These are phyloP conservation scores for Coniochaeta sp. DNA, from an alignment of 2,329 filamentous ascomycete species.

Conservation along the genomic window DNA sequence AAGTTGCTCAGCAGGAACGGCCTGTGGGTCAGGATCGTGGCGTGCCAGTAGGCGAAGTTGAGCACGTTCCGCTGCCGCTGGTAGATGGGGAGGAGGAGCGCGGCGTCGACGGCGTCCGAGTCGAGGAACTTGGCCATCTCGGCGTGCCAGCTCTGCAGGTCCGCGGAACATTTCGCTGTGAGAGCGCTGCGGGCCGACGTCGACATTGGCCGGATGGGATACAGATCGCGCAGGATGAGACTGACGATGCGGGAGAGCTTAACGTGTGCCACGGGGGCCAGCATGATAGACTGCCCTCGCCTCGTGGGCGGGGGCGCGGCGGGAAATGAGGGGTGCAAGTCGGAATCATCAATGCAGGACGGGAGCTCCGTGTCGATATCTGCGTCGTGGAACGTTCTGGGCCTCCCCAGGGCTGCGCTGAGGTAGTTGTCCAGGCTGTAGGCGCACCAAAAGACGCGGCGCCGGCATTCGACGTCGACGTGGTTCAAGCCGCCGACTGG, in stretches of 20 bases:
- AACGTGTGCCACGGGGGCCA: slow-evolving; percentile 26
- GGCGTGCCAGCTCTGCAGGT: slow-evolving; percentile 23
- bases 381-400: slow-evolving; percentile 54
- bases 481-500: slow-evolving; percentile 14
- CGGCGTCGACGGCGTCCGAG: slow-evolving; percentile 24
- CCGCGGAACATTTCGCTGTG: slow-evolving; percentile 20
- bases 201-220: slow-evolving; percentile 26
- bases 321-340: slow-evolving; percentile 19
- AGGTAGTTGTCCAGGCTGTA: slow-evolving; percentile 59
- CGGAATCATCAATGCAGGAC: slow-evolving; percentile 41
- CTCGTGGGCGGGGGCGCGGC: not conserved
- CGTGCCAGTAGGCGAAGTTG: slow-evolving; percentile 34
- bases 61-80: slow-evolving; percentile 33
- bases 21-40: slow-evolving; percentile 29
- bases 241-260: slow-evolving; percentile 27
- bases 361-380: slow-evolving; percentile 57
- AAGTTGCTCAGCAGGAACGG: slow-evolving; percentile 30
- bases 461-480: slow-evolving; percentile 27
- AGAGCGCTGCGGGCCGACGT: slow-evolving; percentile 14
- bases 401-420: slow-evolving; percentile 53
- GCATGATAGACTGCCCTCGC: slow-evolving; percentile 20
- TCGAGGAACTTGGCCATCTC: slow-evolving; percentile 29
- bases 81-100: slow-evolving; percentile 28
- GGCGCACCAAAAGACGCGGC: slow-evolving; percentile 53
- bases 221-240: slow-evolving; percentile 24